phyloP scores from a whole-genome alignment of 257 asterid species.

The Prunella vulgaris region DNA sequence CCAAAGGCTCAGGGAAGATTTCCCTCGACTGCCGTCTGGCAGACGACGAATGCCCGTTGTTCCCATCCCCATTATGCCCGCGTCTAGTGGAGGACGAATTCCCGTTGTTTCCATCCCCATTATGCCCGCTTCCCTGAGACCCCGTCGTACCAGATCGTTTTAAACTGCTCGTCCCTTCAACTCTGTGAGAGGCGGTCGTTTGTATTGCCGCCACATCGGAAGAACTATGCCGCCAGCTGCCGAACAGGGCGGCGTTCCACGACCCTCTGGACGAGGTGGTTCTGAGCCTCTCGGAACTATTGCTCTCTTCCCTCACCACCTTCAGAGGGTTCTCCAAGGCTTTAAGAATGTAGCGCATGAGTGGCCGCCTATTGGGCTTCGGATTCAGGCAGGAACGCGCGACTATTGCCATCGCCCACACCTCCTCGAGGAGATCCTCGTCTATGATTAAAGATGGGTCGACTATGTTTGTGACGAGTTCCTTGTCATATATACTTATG shows the following conservation, averaged over 20 bases:
- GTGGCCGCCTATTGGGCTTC: conserved; percentile 79
- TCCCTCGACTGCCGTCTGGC: conserved; percentile 68
- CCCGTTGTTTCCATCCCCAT: conserved; percentile 28
- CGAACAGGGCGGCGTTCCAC: conserved; percentile 83
- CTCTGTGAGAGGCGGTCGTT: conserved; percentile 26
- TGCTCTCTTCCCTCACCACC: conserved; percentile 82
- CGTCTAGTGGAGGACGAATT: too few relatives aligned
- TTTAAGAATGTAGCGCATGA: conserved; percentile 82
- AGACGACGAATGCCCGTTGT: conserved; percentile 40
- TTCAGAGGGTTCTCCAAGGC: conserved; percentile 89
- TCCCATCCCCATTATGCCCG: conserved; percentile 35
- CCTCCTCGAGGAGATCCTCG: conserved; percentile 94
- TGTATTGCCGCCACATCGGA: conserved; percentile 52
- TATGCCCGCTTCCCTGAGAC: conserved; percentile 58
- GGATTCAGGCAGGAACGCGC: conserved; percentile 95
- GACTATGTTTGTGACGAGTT: conserved; percentile 74
- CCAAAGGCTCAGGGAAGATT: conserved; percentile 74
- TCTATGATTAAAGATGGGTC: conserved; percentile 82
- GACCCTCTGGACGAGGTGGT: conserved; percentile 80
- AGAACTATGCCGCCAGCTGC: conserved; percentile 90
- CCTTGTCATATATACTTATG: conserved; percentile 84
- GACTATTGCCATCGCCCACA: conserved; percentile 97
- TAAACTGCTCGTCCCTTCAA: conserved; percentile 55
- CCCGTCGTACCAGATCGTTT: conserved; percentile 61
- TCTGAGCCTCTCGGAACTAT: conserved; percentile 74